Base-by-base conservation (phyloP, 768 basidiomycete species). In the Pleurotus citrinopileatus region DNA sequence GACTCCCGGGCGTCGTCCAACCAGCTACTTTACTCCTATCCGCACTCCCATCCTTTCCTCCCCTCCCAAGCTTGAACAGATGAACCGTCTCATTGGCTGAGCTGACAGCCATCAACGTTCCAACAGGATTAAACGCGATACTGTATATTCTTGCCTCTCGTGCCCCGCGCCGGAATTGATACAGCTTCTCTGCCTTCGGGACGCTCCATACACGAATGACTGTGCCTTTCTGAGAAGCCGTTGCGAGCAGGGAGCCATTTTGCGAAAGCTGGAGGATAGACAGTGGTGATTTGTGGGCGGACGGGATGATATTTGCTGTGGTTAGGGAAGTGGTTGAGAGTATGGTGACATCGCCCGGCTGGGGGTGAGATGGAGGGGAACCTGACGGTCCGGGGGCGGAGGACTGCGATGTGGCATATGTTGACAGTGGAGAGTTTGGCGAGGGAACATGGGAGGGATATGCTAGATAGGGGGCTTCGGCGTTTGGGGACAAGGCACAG, bases 381-480 rank as follows among this genome's bases (percentile, higher is more conserved):
- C n/a, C n/a, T n/a, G n/a, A n/a, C n/a, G n/a, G n/a, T n/a, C n/a
- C n/a, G n/a, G n/a, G n/a, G n/a, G n/a, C n/a, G n/a, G n/a, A n/a
- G n/a, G n/a, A n/a, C n/a, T n/a, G 7, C 32, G 32, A 7, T 34
- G 32, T 34, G 7, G 15, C 7, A 34, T 7, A 34, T 15, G 32
- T 60, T 6, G 81, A 67, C 19, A 84, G 74, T 1, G 84, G 75
- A 0, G 86, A 77, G 0, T 85, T 74, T 1, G 94, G 86, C 0
- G 94, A 89, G 0, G 96, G 94, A 0, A 96, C 86, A 1, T 93
- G 94, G 0, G 94, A 92, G 1, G 97, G 97, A 68, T 99, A 99
- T 42, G 94, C 97, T 55, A 98, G 88, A 71, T 91, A 97, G 6
- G 91, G 94, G 64, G 82, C 87, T 55, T 98, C 95, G 12, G 93